Conservation (phyloP, 768 basidiomycete genomes). For the Cystoderma amianthinum region DNA sequence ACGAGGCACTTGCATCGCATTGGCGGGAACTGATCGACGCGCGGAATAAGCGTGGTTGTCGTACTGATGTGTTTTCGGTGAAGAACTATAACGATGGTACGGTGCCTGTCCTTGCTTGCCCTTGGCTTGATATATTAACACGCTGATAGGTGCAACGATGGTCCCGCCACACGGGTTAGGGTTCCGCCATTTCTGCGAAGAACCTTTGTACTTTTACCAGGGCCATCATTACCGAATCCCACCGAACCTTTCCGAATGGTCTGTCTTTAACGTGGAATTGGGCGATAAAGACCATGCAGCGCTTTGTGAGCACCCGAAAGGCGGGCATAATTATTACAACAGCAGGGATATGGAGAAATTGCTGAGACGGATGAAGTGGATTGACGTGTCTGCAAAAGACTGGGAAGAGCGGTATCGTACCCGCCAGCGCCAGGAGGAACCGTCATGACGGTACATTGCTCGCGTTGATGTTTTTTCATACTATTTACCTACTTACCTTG, state of each 20-base stretch:
- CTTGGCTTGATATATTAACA: neutral
- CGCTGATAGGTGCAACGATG: conserved; percentile 29
- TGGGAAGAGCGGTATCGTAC: conserved; percentile 23
- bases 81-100: conserved; percentile 36
- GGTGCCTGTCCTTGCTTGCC: neutral
- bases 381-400: conserved; percentile 17
- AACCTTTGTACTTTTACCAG: conserved; percentile 29
- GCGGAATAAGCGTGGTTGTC: conserved; percentile 16
- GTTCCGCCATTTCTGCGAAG: conserved; percentile 27
- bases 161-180: conserved; percentile 30
- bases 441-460: no score
- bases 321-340: conserved; percentile 42
- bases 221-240: conserved; percentile 31
- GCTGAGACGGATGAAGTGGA: conserved; percentile 20
- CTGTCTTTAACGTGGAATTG: conserved; percentile 16
- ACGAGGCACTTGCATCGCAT: conserved; percentile 18
- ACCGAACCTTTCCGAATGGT: conserved; percentile 21
- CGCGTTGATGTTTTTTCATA: no score
- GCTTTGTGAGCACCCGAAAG: conserved; percentile 21
- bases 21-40: conserved; percentile 19
- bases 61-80: conserved; percentile 24
- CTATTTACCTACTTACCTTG: no score
- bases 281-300: neutral
- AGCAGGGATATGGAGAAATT: conserved; percentile 32
- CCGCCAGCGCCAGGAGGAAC: neutral